Evolutionary conservation across 2,329 filamentous ascomycete genomes (phyloP), one percentile per base, ranked within the genome.

Genomic region (Ascochyta pisi): DNA sequence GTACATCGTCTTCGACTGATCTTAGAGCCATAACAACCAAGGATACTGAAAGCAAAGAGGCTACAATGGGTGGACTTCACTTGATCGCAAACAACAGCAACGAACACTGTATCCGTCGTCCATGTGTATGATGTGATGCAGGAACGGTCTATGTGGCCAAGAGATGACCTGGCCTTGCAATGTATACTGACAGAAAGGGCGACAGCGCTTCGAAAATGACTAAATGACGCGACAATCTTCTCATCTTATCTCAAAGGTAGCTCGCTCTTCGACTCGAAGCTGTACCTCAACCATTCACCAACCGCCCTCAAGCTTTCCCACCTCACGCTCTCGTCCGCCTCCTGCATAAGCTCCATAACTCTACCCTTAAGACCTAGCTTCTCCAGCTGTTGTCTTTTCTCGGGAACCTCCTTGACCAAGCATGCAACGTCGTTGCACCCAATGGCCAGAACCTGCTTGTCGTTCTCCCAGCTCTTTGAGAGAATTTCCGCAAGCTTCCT

Each of bases 281-380:
- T 89, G 78, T 91, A 91, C 66, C 87, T 83, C 74, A 91, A 76
- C 87, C 89, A 91, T 74, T 89, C 89, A 19, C 89, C 88, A 37
- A 97, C 86, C 15, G 93, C 92, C 68, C 89, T 86, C 78, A 97
- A 79, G 76, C 91, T 95, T 81, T 97, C 93, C 92, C 92, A 97
- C 71, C 93, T 84, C 42, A 97, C 91, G 57, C 86, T 88, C 80
- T 96, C 92, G 69, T 96, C 92, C 55, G 87, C 83, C 71, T 96
- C 91, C 68, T 86, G 88, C 93, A 97, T 97, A 70, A 97, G 82
- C 78, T 92, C 90, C 92, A 97, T 96, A 58, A 96, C 89, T 64
- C 91, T 84, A 16, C 85, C 86, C 84, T 97, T 97, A 61, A 97
- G 77, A 0, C 92, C 92, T 39, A 92, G 77, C 78, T 88, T 92